Conservation (phyloP, 176 grass and related monocot species). For the Rhynchospora breviuscula region DNA sequence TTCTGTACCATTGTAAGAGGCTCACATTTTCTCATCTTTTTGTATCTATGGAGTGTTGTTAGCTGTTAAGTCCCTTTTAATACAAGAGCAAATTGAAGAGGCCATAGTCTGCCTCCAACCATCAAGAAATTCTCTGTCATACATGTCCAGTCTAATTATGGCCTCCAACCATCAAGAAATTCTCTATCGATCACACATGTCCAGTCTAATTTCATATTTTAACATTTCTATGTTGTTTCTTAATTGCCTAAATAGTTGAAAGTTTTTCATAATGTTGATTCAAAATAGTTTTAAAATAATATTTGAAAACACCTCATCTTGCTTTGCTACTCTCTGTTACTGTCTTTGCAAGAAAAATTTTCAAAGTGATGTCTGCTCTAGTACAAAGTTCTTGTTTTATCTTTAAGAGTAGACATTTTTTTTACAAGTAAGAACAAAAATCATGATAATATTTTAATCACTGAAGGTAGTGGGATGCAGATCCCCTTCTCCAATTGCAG, state of each 20-base stretch:
- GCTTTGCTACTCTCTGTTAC: neutral
- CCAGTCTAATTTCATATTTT: neutral
- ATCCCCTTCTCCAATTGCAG: neutral
- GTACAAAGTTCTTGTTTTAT: neutral
- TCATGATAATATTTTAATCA: neutral
- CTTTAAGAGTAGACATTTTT: neutral
- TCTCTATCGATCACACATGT: no score
- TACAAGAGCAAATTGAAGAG: neutral
- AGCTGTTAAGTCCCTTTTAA: neutral
- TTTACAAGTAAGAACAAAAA: neutral
- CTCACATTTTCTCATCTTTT: neutral
- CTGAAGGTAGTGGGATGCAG: neutral
- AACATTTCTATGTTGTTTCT: neutral
- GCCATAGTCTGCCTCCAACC: neutral
- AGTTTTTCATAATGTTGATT: neutral
- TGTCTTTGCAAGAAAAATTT: neutral
- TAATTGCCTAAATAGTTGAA: neutral
- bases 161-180: neutral
- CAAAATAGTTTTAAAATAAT: neutral
- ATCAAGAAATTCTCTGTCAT: neutral
- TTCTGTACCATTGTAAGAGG: neutral
- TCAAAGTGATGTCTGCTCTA: neutral
- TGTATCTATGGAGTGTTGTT: neutral
- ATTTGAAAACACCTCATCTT: neutral
- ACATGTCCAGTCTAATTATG: neutral